Evolutionary conservation across 768 basidiomycete genomes (phyloP).

Genomic region (Pisolithus sp.): DNA sequence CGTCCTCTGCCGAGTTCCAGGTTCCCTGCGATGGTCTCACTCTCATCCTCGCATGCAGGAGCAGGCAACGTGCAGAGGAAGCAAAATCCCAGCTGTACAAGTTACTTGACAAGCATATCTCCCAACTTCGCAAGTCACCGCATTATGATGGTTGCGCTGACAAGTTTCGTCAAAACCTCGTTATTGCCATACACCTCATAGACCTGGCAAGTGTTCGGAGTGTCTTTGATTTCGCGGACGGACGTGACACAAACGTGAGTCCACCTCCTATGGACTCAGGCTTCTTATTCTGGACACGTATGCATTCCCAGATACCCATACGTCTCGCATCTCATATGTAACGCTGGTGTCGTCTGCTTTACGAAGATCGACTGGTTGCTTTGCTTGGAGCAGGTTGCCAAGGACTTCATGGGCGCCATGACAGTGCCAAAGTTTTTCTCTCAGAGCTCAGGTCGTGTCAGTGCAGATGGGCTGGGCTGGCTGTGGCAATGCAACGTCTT

Average conservation of each 20-base stretch:
- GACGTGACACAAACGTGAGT: conserved; percentile 49
- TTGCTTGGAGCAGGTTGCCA: conserved; percentile 42
- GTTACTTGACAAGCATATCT: conserved; percentile 51
- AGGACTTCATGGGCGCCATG: conserved; percentile 39
- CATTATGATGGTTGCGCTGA: conserved; percentile 49
- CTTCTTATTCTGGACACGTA: background rate
- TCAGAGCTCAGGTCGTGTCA: conserved; percentile 54
- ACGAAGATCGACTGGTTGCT: conserved; percentile 43
- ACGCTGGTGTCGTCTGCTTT: conserved; percentile 69
- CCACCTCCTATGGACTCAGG: background rate
- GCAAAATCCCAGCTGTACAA: conserved; percentile 51
- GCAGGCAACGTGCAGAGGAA: conserved; percentile 50
- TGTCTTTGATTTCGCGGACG: conserved; percentile 56
- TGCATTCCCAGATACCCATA: conserved; percentile 57
- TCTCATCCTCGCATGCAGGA: conserved; percentile 78
- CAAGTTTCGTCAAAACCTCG: conserved; percentile 51
- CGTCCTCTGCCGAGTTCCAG: conserved; percentile 6
- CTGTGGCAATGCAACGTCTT: conserved; percentile 85
- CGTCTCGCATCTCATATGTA: conserved; percentile 73
- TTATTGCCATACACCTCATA: conserved; percentile 53
- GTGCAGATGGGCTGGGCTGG: conserved; percentile 67
- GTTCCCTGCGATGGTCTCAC: conserved; percentile 51
- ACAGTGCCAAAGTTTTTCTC: conserved; percentile 50
- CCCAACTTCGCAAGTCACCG: conserved; percentile 25
- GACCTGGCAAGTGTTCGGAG: conserved; percentile 59